These are phyloP conservation scores for Corylus americana DNA, from an alignment of 306 rosid species.

Conservation along the genomic window DNA sequence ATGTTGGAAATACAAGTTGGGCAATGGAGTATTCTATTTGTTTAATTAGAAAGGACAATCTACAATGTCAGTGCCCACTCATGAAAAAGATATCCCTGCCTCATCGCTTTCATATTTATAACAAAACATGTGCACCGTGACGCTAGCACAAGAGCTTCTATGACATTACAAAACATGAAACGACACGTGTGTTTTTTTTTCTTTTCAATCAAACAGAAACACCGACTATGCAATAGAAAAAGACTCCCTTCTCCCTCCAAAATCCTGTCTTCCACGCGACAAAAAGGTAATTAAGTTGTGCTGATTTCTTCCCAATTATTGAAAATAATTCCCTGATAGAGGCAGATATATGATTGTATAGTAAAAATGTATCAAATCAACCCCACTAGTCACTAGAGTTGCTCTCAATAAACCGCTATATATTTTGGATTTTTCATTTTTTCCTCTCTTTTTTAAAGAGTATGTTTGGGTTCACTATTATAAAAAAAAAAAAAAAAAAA, in stretches of 20 bases:
- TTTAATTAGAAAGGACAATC: too few species aligned
- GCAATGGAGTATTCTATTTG: too few species aligned
- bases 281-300: neutral
- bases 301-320: neutral
- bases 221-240: neutral
- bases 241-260: neutral
- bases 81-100: neutral
- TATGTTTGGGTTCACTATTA: too few species aligned
- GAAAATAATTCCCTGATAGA: neutral
- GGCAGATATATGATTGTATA: too few species aligned
- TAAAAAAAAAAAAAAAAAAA: too few species aligned
- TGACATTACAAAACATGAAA: neutral
- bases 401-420: too few species aligned
- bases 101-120: too few species aligned
- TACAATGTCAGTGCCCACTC: neutral
- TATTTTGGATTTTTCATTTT: too few species aligned
- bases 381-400: too few species aligned
- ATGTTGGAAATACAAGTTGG: too few species aligned
- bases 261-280: neutral
- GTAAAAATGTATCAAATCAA: too few species aligned
- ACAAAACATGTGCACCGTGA: slow-evolving; percentile 1
- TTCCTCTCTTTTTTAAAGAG: too few species aligned
- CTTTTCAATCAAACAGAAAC: neutral
- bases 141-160: neutral
- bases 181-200: neutral